Evolutionary conservation across 2,329 filamentous ascomycete species (phyloP).

Genomic region (Fusarium odoratissimum): DNA sequence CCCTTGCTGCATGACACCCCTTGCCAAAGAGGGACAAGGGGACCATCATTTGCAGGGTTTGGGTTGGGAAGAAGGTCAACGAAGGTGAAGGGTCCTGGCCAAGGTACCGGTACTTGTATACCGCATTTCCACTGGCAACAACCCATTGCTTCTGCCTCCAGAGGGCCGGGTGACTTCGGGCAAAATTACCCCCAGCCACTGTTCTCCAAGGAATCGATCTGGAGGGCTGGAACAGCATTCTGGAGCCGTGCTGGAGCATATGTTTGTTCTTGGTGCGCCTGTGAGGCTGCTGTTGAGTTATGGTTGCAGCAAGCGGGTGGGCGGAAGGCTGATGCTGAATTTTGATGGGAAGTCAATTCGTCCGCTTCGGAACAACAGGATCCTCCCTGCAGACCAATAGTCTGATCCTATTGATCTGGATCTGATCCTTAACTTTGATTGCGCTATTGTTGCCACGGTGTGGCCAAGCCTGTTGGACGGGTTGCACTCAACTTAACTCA

Average conservation of each 20-base stretch:
- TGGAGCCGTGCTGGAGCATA: constrained; percentile 18
- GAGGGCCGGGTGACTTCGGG: constrained; percentile 44
- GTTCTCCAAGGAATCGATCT: constrained; percentile 10
- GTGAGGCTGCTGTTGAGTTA: constrained; percentile 46
- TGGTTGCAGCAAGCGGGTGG: constrained; percentile 39
- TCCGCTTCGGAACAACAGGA: constrained; percentile 32
- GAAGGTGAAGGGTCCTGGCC: constrained; percentile 35
- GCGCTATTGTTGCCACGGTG: constrained; percentile 35
- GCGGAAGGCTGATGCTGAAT: constrained; percentile 40
- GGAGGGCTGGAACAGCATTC: constrained; percentile 27
- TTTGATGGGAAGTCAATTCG: constrained; percentile 44
- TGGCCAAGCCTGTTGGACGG: constrained; percentile 18
- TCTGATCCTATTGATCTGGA: constrained; percentile 4
- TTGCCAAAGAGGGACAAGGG: constrained; percentile 30
- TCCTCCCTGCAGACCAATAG: constrained; percentile 24
- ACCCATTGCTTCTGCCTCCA: constrained; percentile 5
- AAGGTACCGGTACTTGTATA: constrained; percentile 41
- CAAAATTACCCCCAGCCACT: constrained; percentile 21
- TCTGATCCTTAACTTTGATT: constrained; percentile 21
- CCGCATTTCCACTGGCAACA: background rate
- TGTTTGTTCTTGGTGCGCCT: constrained; percentile 14
- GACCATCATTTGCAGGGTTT: constrained; percentile 35
- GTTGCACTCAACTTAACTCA: constrained; percentile 39
- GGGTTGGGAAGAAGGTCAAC: constrained; percentile 37
- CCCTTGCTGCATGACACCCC: constrained; percentile 41